Percentiles rank a stretch among this genome's conserved stretches.
These are phyloP conservation scores for Kodamaea fungicola DNA, from an alignment of 1,139 yeast genomes.

Conservation along the genomic window DNA sequence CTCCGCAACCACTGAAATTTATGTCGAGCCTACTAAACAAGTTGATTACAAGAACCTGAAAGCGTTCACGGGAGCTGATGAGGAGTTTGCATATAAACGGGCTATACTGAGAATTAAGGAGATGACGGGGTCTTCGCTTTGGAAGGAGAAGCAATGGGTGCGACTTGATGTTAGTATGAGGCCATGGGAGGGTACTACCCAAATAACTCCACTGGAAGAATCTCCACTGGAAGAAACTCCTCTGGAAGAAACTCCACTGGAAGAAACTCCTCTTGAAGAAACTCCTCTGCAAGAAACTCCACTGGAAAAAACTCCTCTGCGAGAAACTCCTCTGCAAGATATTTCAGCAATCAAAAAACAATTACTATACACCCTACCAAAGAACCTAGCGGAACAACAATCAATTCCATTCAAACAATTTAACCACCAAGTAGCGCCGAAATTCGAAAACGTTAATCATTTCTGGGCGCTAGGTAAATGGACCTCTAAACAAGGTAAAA, in stretches of 20 bases:
- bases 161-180: conserved; percentile 53
- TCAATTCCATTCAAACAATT: conserved; percentile 27
- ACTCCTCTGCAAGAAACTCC: too few species aligned
- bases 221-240: too few species aligned
- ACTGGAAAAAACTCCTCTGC: neutral
- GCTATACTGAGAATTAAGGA: conserved; percentile 69
- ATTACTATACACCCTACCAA: conserved; percentile 13
- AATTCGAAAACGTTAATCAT: conserved; percentile 43
- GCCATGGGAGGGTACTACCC: conserved; percentile 72
- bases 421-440: conserved; percentile 41
- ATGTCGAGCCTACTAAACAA: conserved; percentile 22
- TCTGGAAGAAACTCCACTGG: too few species aligned
- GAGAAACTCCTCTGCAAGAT: too few species aligned
- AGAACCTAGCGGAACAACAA: conserved; percentile 20
- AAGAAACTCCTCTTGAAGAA: too few species aligned
- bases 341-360: neutral
- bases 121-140: conserved; percentile 55
- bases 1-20: conserved; percentile 34
- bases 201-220: too few species aligned
- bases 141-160: conserved; percentile 51
- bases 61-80: conserved; percentile 77
- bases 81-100: conserved; percentile 68
- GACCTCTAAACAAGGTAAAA: conserved; percentile 44
- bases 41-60: conserved; percentile 45
- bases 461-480: conserved; percentile 69